These are phyloP conservation scores for Cyberlindnera mississippiensis DNA, from an alignment of 805 yeast species.

Conservation along the genomic window DNA sequence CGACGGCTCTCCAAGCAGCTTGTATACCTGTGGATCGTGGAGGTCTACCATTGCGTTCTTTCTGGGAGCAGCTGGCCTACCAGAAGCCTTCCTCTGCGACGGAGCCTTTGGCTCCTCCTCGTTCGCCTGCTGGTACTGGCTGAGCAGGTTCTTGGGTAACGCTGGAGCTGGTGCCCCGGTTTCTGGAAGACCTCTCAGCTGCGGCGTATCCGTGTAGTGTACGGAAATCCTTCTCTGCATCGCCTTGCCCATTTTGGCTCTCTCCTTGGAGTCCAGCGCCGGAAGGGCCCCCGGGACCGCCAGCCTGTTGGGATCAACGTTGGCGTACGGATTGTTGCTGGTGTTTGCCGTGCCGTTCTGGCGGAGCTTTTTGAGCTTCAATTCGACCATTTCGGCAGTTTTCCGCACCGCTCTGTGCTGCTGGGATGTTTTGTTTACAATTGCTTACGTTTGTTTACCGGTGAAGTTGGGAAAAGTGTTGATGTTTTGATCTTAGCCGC, in stretches of 20 bases:
- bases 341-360: background rate
- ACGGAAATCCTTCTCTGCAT: slow-evolving; percentile 44
- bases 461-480: too few relatives aligned
- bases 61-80: too few relatives aligned
- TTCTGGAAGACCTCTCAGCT: slow-evolving; percentile 11
- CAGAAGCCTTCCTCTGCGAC: too few relatives aligned
- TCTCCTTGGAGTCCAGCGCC: slow-evolving; percentile 31
- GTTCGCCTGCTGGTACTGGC: slow-evolving; percentile 13
- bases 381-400: too few relatives aligned
- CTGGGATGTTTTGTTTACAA: too few relatives aligned
- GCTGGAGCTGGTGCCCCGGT: slow-evolving; percentile 24
- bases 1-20: slow-evolving; percentile 35
- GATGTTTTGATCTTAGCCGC: too few relatives aligned
- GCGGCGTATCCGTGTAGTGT: slow-evolving; percentile 27
- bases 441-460: too few relatives aligned
- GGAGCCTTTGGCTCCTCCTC: background rate
- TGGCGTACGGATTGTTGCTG: slow-evolving; percentile 16
- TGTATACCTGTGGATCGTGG: slow-evolving; percentile 27
- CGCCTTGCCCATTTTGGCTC: slow-evolving; percentile 36
- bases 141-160: slow-evolving; percentile 25
- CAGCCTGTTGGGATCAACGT: slow-evolving; percentile 10
- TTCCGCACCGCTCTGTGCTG: too few relatives aligned
- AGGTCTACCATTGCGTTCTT: slow-evolving; percentile 16
- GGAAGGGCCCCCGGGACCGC: slow-evolving; percentile 25
- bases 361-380: too few relatives aligned